A percentile compares a stretch with the other conserved stretches of the same genome.
Evolutionary conservation across 1,284 basidiomycete species (phyloP).

Genomic region (Pholiota adiposa): DNA sequence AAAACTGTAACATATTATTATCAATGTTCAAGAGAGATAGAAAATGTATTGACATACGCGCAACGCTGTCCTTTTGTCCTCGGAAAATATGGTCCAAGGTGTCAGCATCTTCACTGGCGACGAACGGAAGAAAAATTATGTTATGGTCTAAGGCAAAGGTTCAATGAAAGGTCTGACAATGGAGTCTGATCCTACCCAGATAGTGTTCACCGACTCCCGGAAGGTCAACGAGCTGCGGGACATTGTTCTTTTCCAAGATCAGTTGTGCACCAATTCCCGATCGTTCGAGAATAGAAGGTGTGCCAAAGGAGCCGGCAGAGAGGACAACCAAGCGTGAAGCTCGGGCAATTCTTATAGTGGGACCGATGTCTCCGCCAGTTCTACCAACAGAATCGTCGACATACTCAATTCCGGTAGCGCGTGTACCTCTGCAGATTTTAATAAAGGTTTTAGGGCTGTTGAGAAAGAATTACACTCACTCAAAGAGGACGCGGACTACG

Average conservation of each 20-base stretch:
- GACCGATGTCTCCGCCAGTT: slow-evolving; percentile 18
- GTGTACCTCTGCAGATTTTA: slow-evolving; percentile 40
- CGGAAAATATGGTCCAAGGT: slow-evolving; percentile 49
- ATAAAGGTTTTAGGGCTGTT: not conserved
- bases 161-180: not conserved
- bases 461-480: slow-evolving; percentile 40
- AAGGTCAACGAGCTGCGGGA: slow-evolving; percentile 49
- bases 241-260: slow-evolving; percentile 43
- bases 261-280: slow-evolving; percentile 51
- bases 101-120: slow-evolving; percentile 41
- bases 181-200: slow-evolving; percentile 40
- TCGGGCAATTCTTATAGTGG: slow-evolving; percentile 27
- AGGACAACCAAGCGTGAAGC: slow-evolving; percentile 52
- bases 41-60: slow-evolving; percentile 29
- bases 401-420: slow-evolving; percentile 63
- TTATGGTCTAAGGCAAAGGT: slow-evolving; percentile 46
- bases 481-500: slow-evolving; percentile 51
- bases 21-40: not conserved
- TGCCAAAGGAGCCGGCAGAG: slow-evolving; percentile 59
- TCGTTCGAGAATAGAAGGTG: slow-evolving; percentile 56
- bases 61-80: slow-evolving; percentile 36
- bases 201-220: slow-evolving; percentile 63
- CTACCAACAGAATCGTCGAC: slow-evolving; percentile 39
- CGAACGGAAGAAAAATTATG: slow-evolving; percentile 36
- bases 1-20: slow-evolving; percentile 2